Evolutionary conservation across 2,329 filamentous ascomycete species (phyloP).

Genomic region (Fusarium camptoceras): DNA sequence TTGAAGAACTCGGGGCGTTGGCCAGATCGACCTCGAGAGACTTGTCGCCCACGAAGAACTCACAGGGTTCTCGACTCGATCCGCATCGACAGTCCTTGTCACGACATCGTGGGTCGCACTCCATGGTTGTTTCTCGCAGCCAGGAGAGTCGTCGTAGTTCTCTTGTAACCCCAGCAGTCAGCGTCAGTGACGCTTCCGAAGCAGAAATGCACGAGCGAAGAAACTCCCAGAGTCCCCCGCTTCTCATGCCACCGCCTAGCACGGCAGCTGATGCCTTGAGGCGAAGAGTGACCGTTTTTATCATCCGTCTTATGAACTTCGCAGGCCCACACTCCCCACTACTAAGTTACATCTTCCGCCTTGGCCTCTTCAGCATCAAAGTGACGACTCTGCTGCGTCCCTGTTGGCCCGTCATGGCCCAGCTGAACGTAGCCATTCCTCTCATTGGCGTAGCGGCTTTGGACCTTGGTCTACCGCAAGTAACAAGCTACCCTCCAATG

Average conservation of each 20-base stretch:
- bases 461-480: conserved; percentile 64
- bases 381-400: conserved; percentile 71
- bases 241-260: conserved; percentile 64
- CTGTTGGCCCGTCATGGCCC: conserved; percentile 79
- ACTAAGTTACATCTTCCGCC: conserved; percentile 57
- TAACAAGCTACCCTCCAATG: conserved; percentile 15
- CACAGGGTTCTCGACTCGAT: conserved; percentile 26
- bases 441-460: conserved; percentile 76
- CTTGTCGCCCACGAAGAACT: conserved; percentile 28
- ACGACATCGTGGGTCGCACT: conserved; percentile 42
- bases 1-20: conserved; percentile 39
- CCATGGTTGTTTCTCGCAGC: conserved; percentile 57
- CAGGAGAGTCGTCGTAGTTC: conserved; percentile 52
- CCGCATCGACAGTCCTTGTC: conserved; percentile 19
- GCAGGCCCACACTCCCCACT: conserved; percentile 48
- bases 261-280: conserved; percentile 50
- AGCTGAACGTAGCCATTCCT: conserved; percentile 72
- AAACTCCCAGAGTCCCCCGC: conserved; percentile 52
- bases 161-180: conserved; percentile 24
- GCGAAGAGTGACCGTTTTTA: conserved; percentile 51
- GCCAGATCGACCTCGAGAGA: conserved; percentile 34
- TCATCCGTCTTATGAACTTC: conserved; percentile 48
- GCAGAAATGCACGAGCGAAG: conserved; percentile 27
- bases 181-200: conserved; percentile 29
- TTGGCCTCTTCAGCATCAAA: conserved; percentile 76